Base-by-base conservation (phyloP, 306 rosid species). In the Rosa multiflora region DNA sequence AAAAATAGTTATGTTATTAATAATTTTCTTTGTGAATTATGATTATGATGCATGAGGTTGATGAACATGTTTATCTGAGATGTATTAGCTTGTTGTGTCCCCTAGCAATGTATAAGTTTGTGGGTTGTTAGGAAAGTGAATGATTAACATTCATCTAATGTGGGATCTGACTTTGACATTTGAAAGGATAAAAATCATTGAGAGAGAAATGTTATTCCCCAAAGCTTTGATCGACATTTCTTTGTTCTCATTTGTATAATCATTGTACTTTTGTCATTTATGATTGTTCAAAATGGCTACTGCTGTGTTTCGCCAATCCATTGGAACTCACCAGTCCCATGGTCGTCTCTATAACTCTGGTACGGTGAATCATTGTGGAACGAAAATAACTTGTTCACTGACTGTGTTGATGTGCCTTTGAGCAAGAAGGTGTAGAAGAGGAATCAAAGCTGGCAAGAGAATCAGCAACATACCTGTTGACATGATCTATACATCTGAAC, bases 41-140 rank as follows among this genome's bases (percentile, higher is more conserved):
- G 81, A 76, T 13, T 72, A 15, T 76, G 68, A 83, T 51, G 49
- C 46, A 64, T 64, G 70, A 32, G 35, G 42, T 35, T 32, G 64
- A 48, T 42, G 5, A 83, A 43, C 75, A 76, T 61, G 32, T 18
- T 75, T 21, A 42, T 29, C 58, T 17, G 58, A 75, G 70, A 42
- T 75, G 56, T 1, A 2, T 58, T 26, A n/a, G 29, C 37, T 21
- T 73, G 63, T 79, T 79, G 56, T 18, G 62, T 70, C 48, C 48
- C 58, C 18, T 29, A 55, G n/a, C 21, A 5, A 9, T 21, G 49
- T 56, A 74, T 43, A 67, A 43, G 51, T 44, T 53, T 40, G 8
- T 47, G 29, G 74, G 56, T 21, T 8, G 40, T 48, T 32, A 17
- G 8, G 53, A 74, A 64, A 9, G 4, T 5, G 39, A 14, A 37